These are phyloP conservation scores for Syzygium oleosum DNA, from an alignment of 345 rosid genomes.

Conservation along the genomic window DNA sequence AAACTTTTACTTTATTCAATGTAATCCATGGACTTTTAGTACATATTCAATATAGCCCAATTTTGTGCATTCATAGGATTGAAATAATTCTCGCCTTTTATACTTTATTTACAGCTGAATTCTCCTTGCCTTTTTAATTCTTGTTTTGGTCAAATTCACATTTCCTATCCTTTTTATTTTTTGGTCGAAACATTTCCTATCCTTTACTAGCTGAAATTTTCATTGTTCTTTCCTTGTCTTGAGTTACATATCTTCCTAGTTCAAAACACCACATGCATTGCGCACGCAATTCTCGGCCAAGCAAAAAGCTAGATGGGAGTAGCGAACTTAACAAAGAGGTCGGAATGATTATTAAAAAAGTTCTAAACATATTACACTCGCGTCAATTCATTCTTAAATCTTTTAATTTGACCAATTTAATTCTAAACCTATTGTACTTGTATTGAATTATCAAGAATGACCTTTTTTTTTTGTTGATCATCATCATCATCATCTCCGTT, in stretches of 20 bases:
- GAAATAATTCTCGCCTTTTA: not conserved
- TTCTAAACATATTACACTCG: too few relatives aligned
- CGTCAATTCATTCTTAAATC: too few relatives aligned
- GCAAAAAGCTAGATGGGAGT: not conserved
- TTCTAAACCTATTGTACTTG: too few relatives aligned
- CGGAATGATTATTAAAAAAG: too few relatives aligned
- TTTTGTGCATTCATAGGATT: not conserved
- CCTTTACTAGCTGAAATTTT: not conserved
- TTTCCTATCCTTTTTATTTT: not conserved
- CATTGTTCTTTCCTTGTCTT: not conserved
- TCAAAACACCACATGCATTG: not conserved
- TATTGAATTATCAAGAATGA: too few relatives aligned
- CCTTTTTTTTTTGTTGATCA: too few relatives aligned
- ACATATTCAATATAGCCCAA: not conserved
- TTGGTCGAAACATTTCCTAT: constrained; percentile 16
- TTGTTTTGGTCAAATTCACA: constrained; percentile 20
- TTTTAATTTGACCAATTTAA: too few relatives aligned
- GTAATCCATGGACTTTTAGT: too few relatives aligned
- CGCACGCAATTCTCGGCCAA: not conserved
- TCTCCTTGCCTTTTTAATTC: not conserved
- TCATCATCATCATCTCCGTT: too few relatives aligned
- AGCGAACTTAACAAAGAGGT: not conserved
- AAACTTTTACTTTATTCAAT: too few relatives aligned
- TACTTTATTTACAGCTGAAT: not conserved
- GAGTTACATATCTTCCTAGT: not conserved